A percentile compares a stretch with the other conserved stretches of the same genome.
Conservation (phyloP, 169 alveolate genomes). For the Ichthyophthirius multifiliis region DNA sequence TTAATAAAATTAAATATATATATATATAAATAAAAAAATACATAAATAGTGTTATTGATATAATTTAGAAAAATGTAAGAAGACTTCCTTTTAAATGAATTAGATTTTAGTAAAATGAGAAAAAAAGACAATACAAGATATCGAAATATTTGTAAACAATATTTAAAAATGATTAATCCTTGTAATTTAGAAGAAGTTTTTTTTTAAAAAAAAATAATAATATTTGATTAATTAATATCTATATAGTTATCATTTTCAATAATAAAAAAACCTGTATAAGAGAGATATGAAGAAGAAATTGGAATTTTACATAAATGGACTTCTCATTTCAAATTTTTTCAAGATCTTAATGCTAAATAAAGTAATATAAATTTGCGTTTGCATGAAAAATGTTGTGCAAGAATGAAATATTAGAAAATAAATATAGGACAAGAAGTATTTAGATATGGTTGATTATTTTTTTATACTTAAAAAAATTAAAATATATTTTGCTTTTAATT, state of each 20-base stretch:
- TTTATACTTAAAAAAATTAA: not conserved
- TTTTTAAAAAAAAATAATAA: not conserved
- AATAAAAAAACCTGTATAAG: not conserved
- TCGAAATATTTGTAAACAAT: not conserved
- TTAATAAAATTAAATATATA: no score
- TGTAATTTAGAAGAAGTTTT: not conserved
- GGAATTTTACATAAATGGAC: not conserved
- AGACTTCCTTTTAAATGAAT: no score
- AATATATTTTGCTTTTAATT: not conserved
- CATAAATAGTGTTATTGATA: no score
- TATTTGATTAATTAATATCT: not conserved
- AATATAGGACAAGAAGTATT: not conserved
- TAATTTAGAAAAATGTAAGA: no score
- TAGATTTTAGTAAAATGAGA: not conserved
- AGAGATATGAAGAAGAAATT: conserved; percentile 6
- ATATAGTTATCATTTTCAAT: not conserved
- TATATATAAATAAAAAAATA: no score
- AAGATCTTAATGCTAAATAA: not conserved
- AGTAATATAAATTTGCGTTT: not conserved
- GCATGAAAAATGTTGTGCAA: not conserved
- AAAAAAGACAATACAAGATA: not conserved
- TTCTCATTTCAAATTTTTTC: not conserved
- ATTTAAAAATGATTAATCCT: not conserved
- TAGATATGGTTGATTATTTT: not conserved
- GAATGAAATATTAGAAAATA: not conserved